Conservation (phyloP, 345 rosid species). For the Fremontodendron californicum region DNA sequence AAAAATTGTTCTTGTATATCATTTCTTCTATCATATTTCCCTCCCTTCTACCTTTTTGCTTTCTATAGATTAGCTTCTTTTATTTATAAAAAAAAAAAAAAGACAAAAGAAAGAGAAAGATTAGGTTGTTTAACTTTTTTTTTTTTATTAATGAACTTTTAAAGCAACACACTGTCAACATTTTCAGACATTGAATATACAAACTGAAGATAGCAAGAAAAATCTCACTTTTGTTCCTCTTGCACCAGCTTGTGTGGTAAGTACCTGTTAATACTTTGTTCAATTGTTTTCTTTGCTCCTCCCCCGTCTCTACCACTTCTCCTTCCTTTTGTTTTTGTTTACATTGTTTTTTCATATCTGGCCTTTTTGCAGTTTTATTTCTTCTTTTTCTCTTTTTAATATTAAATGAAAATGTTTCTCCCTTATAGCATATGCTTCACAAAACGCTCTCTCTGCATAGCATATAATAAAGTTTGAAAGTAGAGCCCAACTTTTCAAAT, state of each 20-base stretch:
- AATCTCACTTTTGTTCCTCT: conserved; percentile 84
- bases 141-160: not conserved
- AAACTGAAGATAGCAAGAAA: conserved; percentile 53
- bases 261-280: conserved; percentile 14
- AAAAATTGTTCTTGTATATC: not conserved
- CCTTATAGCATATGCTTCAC: not conserved
- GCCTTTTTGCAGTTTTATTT: not conserved
- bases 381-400: not conserved
- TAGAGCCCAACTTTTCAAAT: not conserved
- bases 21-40: not conserved
- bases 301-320: not conserved
- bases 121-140: not conserved
- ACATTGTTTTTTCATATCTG: not conserved
- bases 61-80: not conserved
- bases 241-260: conserved; percentile 98
- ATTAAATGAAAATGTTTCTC: not conserved
- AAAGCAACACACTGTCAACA: not conserved
- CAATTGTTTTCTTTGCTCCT: not conserved
- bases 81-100: not conserved
- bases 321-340: not conserved
- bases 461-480: not conserved
- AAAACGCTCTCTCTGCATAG: not conserved
- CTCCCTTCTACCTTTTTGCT: not conserved
- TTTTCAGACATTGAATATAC: conserved; percentile 71
- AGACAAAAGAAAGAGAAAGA: not conserved